phyloP scores from a whole-genome alignment of 2,329 filamentous ascomycete species.

The Aspergillus pseudoglaucus region DNA sequence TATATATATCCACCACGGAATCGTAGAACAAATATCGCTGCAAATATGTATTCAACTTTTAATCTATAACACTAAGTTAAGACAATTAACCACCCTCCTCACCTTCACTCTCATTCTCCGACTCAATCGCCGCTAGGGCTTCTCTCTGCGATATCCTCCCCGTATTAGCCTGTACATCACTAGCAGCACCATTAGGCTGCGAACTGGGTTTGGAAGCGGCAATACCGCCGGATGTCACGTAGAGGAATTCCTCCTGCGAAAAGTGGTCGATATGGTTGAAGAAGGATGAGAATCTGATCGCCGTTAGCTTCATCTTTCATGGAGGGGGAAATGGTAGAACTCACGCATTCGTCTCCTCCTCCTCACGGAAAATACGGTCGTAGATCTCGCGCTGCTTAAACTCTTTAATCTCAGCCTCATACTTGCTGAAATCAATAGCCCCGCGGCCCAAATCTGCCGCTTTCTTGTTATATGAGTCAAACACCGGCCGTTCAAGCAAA shows the following conservation, averaged over 20 bases:
- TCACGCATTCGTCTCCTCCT: constrained; percentile 80
- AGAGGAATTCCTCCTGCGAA: constrained; percentile 65
- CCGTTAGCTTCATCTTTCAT: too few species aligned
- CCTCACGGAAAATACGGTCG: constrained; percentile 79
- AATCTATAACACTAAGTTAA: neutral
- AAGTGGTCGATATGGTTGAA: constrained; percentile 75
- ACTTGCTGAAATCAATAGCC: constrained; percentile 70
- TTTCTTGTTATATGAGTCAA: constrained; percentile 78
- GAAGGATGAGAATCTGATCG: constrained; percentile 70
- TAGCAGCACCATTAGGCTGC: constrained; percentile 1
- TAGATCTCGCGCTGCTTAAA: constrained; percentile 96
- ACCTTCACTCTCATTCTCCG: constrained; percentile 24
- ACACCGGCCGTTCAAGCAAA: constrained; percentile 83
- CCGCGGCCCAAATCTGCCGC: constrained; percentile 59
- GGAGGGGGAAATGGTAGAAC: too few species aligned
- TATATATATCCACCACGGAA: too few species aligned
- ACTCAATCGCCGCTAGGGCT: constrained; percentile 29
- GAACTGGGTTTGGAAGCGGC: constrained; percentile 47
- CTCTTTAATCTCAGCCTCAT: constrained; percentile 68
- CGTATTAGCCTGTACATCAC: constrained; percentile 1
- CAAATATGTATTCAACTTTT: constrained; percentile 6
- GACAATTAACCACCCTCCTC: constrained; percentile 11
- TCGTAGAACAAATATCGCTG: too few species aligned
- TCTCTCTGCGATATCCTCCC: constrained; percentile 20
- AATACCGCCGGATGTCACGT: constrained; percentile 64